Evolutionary conservation across 148 eudicot genomes (phyloP).

Genomic region (Rhododendron ferrugineum): DNA sequence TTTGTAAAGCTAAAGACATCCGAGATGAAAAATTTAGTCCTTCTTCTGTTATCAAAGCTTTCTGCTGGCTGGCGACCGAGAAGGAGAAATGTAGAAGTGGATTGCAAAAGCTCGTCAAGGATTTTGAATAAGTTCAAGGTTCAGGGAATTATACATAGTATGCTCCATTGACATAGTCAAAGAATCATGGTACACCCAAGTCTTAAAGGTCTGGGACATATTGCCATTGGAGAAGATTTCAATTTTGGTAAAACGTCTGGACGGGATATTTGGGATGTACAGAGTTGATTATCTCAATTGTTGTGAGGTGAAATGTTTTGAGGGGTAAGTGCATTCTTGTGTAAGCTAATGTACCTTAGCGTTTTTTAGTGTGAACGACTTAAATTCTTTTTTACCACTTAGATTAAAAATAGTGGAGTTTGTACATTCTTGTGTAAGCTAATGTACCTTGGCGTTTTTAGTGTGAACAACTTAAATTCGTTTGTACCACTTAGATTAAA

Average conservation of each 20-base stretch:
- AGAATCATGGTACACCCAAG: conserved; percentile 39
- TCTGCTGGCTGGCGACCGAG: conserved; percentile 74
- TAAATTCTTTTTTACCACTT: neutral
- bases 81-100: conserved; percentile 35
- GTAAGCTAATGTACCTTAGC: neutral
- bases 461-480: neutral
- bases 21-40: conserved; percentile 38
- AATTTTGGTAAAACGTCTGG: conserved; percentile 51
- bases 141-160: conserved; percentile 45
- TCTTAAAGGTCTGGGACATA: conserved; percentile 69
- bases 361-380: neutral
- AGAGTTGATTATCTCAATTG: conserved; percentile 40
- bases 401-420: neutral
- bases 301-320: conserved; percentile 41
- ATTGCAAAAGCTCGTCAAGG: conserved; percentile 35
- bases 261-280: conserved; percentile 46
- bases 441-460: no score
- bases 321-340: conserved; percentile 41
- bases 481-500: neutral
- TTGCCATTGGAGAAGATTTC: conserved; percentile 47
- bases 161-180: conserved; percentile 53
- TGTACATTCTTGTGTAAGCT: no score
- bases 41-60: conserved; percentile 49
- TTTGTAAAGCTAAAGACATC: conserved; percentile 40
- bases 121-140: conserved; percentile 58